Percentiles rank a stretch among this genome's conserved stretches.
Conservation (phyloP, 1,284 basidiomycete species). For the Cryptococcus amylolentus region DNA sequence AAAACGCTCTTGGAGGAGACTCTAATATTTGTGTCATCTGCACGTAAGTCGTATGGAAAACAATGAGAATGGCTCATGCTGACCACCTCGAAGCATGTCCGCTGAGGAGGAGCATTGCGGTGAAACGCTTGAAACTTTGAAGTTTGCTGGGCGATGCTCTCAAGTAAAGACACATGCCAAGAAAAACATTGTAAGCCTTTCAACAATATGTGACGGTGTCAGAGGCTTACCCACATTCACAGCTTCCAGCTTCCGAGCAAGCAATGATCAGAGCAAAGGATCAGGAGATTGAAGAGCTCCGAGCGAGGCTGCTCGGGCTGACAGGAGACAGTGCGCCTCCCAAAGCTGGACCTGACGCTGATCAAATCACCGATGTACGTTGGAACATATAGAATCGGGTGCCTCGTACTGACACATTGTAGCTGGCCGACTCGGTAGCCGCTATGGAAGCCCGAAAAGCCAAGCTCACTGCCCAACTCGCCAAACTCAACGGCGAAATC, state of each 20-base stretch:
- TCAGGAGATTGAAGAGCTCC: constrained; percentile 50
- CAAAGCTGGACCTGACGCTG: constrained; percentile 3
- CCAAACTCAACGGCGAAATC: constrained; percentile 47
- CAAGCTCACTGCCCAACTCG: constrained; percentile 36
- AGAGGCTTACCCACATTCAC: neutral
- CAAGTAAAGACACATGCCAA: constrained; percentile 57
- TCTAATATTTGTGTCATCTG: constrained; percentile 59
- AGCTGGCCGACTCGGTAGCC: constrained; percentile 43
- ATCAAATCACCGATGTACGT: constrained; percentile 27
- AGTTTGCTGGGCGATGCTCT: constrained; percentile 57
- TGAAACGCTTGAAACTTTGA: constrained; percentile 57
- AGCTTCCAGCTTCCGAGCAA: constrained; percentile 44
- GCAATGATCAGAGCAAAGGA: constrained; percentile 52
- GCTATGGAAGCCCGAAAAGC: constrained; percentile 44
- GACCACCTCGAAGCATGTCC: constrained; percentile 23
- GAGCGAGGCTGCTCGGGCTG: constrained; percentile 37
- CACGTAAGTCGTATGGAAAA: constrained; percentile 39
- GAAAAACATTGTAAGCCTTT: constrained; percentile 51
- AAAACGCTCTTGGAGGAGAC: constrained; percentile 57
- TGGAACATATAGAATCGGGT: neutral
- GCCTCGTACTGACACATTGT: neutral
- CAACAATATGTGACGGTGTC: neutral
- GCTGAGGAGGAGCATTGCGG: constrained; percentile 52
- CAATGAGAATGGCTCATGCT: neutral
- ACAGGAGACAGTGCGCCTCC: constrained; percentile 1